Evolutionary conservation across 768 basidiomycete species (phyloP), one percentile per base, ranked within the genome.

Genomic region (Cystobasidium tubakii): DNA sequence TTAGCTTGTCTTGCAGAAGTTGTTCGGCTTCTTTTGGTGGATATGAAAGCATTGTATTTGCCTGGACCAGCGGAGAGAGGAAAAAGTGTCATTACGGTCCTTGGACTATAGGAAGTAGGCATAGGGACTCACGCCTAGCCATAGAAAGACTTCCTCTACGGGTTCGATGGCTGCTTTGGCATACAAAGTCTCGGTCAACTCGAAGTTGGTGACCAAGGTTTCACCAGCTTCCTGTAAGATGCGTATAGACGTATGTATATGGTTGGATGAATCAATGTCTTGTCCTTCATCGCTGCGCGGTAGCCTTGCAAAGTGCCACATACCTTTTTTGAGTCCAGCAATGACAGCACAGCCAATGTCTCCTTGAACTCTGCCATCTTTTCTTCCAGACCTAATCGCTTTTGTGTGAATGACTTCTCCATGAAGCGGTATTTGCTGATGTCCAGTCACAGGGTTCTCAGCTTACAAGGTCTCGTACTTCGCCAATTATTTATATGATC

Each of bases 41-140:
- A 83, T 99, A 99, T 0, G 92, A 90, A 1, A 99, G 84, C 95
- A 98, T 97, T 1, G 94, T 92, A 76, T 97, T 97, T 7, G 96
- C 96, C 95, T 98, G 76, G 12, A 39, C n/a, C n/a, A n/a, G n/a
- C n/a, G n/a, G n/a, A n/a, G n/a, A n/a, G n/a, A n/a, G n/a, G n/a
- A n/a, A n/a, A n/a, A n/a, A n/a, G n/a, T n/a, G n/a, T n/a, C n/a
- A n/a, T n/a, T n/a, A n/a, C n/a, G n/a, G n/a, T n/a, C n/a, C n/a
- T n/a, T n/a, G n/a, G n/a, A n/a, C n/a, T n/a, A n/a, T n/a, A n/a
- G n/a, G n/a, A n/a, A 39, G 39, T 39, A n/a, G 23, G 43, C 39
- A 31, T 23, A 1, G 19, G 31, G 19, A 64, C 89, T 79, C 82
- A 97, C 94, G 34, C 95, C 95, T 23, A 99, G 87, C 95, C 96